A percentile compares a stretch with the other conserved stretches of the same genome.
phyloP scores from a whole-genome alignment of 805 yeast species.

The Cyberlindnera amylophila region DNA sequence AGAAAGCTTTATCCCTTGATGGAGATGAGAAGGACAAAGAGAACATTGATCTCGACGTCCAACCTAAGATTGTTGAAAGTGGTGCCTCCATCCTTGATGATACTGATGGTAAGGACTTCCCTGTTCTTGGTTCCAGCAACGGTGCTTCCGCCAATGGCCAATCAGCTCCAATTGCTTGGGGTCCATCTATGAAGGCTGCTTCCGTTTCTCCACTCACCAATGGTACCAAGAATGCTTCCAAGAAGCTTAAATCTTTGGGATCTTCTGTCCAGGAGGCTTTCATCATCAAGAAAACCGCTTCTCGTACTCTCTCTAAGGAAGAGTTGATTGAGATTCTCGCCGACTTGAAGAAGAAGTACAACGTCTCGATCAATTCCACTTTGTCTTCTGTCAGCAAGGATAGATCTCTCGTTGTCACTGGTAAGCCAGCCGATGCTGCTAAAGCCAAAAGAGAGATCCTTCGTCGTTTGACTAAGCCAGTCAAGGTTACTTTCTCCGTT shows the following conservation, averaged over 20 bases:
- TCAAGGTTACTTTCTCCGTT: slow-evolving; percentile 52
- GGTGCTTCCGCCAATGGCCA: slow-evolving; percentile 24
- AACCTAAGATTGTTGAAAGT: too few relatives aligned
- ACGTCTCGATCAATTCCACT: slow-evolving; percentile 78
- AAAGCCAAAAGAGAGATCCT: slow-evolving; percentile 73
- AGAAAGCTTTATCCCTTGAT: background rate
- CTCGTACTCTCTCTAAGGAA: slow-evolving; percentile 55
- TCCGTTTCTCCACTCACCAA: slow-evolving; percentile 18
- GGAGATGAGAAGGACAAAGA: background rate
- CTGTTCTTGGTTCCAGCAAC: slow-evolving; percentile 47
- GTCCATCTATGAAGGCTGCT: slow-evolving; percentile 31
- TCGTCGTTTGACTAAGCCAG: slow-evolving; percentile 74
- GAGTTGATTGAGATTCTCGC: slow-evolving; percentile 68
- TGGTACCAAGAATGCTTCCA: slow-evolving; percentile 4
- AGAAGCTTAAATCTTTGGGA: slow-evolving; percentile 19
- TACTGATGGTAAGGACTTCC: slow-evolving; percentile 49
- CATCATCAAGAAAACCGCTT: slow-evolving; percentile 66
- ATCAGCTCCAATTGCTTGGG: slow-evolving; percentile 26
- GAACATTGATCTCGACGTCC: slow-evolving; percentile 9
- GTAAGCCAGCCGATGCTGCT: slow-evolving; percentile 61
- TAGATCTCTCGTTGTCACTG: slow-evolving; percentile 81
- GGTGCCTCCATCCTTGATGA: slow-evolving; percentile 41
- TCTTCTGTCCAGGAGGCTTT: slow-evolving; percentile 51
- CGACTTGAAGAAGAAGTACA: slow-evolving; percentile 53
- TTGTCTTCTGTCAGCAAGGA: slow-evolving; percentile 68